Percentiles rank a stretch among this genome's conserved stretches.
Conservation (phyloP, 805 yeast species). For the Yarrowia hollandica region DNA sequence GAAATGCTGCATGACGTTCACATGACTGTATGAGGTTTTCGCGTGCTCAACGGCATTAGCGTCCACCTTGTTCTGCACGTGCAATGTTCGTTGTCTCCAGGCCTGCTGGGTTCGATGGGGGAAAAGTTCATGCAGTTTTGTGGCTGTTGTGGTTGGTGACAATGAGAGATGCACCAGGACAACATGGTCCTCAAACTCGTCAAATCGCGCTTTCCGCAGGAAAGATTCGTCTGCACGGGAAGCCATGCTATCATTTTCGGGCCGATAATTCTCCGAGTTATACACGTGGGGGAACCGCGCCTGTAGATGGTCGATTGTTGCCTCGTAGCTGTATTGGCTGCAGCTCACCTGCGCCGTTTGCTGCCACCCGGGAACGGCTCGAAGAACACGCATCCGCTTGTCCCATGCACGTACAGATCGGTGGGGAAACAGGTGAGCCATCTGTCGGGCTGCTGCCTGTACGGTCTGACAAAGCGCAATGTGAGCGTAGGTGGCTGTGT, state of each 20-base stretch:
- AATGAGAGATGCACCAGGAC: neutral
- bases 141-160: slow-evolving; percentile 21
- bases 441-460: slow-evolving; percentile 22
- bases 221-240: slow-evolving; percentile 23
- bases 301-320: neutral
- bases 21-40: neutral
- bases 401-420: slow-evolving; percentile 27
- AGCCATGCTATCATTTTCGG: neutral
- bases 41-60: neutral
- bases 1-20: neutral
- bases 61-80: slow-evolving; percentile 9
- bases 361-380: slow-evolving; percentile 11
- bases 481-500: slow-evolving; percentile 12
- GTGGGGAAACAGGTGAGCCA: slow-evolving; percentile 26
- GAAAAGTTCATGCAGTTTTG: slow-evolving; percentile 16
- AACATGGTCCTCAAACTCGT: slow-evolving; percentile 12
- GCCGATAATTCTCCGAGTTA: neutral
- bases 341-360: neutral
- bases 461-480: slow-evolving; percentile 19
- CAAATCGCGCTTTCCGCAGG: slow-evolving; percentile 17
- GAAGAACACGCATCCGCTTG: slow-evolving; percentile 15
- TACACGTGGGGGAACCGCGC: slow-evolving; percentile 13
- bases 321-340: neutral
- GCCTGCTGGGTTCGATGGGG: slow-evolving; percentile 28
- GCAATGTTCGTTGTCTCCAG: slow-evolving; percentile 24